phyloP scores from a whole-genome alignment of 2,329 filamentous ascomycete species.

The Juglanconis sp. region DNA sequence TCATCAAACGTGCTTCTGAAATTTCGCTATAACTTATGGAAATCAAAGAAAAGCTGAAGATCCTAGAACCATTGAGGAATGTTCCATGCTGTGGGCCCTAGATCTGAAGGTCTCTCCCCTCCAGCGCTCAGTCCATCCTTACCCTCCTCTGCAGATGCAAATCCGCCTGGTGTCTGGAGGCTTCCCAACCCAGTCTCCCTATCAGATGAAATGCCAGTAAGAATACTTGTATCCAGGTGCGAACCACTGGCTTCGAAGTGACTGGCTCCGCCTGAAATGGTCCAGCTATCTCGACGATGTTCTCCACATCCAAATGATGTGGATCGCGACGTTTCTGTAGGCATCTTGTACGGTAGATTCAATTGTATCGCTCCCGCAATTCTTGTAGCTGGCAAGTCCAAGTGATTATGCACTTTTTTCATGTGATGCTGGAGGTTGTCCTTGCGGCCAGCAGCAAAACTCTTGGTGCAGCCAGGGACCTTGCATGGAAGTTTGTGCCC shows the following conservation, averaged over 20 bases:
- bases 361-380: no score
- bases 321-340: no score
- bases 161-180: background rate
- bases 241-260: background rate
- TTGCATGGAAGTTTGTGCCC: constrained; percentile 3
- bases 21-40: background rate
- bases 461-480: background rate
- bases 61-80: background rate
- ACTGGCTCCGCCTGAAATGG: no score
- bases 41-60: background rate
- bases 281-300: no score
- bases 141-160: background rate
- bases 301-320: no score
- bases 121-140: no score
- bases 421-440: background rate
- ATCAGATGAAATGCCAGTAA: background rate
- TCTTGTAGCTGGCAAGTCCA: background rate
- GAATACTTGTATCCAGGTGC: background rate
- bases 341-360: no score
- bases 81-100: background rate
- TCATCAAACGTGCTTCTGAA: no score
- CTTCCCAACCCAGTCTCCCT: background rate
- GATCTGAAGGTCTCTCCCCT: background rate
- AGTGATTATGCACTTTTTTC: background rate
- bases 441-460: background rate